Conservation (phyloP, 208 protist genomes). For the Porcisia deanei region DNA sequence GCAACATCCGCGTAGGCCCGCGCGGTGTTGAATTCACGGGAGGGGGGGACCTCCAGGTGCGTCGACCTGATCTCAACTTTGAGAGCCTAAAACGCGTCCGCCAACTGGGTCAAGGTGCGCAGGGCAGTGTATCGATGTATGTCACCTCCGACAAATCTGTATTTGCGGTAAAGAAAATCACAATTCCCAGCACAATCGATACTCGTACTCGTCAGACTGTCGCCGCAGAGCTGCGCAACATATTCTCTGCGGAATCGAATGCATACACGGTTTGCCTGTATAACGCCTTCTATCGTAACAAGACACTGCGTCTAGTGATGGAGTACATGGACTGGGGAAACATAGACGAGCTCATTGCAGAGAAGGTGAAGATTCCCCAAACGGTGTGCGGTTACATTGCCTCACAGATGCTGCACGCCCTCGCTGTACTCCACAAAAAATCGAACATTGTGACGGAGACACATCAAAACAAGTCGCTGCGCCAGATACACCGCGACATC, state of each 20-base stretch:
- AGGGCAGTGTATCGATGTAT: conserved; percentile 85
- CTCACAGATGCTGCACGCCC: conserved; percentile 75
- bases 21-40: conserved; percentile 78
- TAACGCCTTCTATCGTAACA: conserved; percentile 83
- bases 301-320: conserved; percentile 76
- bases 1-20: conserved; percentile 75
- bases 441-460: conserved; percentile 81
- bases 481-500: conserved; percentile 90
- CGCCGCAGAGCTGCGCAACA: conserved; percentile 82
- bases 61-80: conserved; percentile 62
- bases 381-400: conserved; percentile 71
- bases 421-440: conserved; percentile 87
- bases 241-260: conserved; percentile 71
- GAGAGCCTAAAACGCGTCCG: conserved; percentile 50
- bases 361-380: conserved; percentile 46
- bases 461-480: conserved; percentile 63
- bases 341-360: conserved; percentile 77
- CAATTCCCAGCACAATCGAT: conserved; percentile 62
- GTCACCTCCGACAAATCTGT: conserved; percentile 36
- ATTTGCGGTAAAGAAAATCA: conserved; percentile 84
- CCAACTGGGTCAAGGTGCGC: conserved; percentile 66
- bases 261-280: conserved; percentile 80
- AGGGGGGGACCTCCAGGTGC: conserved; percentile 74
- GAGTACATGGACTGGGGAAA: conserved; percentile 92
- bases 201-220: conserved; percentile 68